Evolutionary conservation across 805 yeast genomes (phyloP), one percentile per base, ranked within the genome.

Genomic region (Ascoidea tarda): DNA sequence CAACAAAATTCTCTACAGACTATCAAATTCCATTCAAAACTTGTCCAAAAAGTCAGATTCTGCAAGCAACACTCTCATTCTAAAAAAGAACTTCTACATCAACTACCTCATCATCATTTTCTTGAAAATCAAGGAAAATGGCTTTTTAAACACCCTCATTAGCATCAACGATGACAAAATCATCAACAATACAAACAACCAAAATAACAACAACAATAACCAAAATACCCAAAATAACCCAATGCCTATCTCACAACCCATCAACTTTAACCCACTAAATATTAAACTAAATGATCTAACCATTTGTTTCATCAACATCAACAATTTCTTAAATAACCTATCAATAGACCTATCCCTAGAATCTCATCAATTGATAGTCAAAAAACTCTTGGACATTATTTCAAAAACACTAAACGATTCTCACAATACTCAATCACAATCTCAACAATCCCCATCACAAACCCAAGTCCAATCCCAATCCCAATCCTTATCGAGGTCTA

Each of bases 101-200:
- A 59, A 57, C 10, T 62, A 59, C 46, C 52, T 77, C 49, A 68
- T 76, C 33, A 67, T 73, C 8, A 65, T 76, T 48, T 67, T 74
- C 5, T 73, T 73, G 32, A 69, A 75, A 55, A 67, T 79, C 54
- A 74, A 74, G 58, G 73, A 69, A 55, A 72, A 70, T 6, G 72
- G 72, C 16, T 74, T 76, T 56, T 72, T 75, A 57, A 63, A 72
- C 33, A 69, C 74, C 32, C 59, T 75, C 33, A 74, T 70, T 6
- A 69, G 66, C 48, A 58, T 73, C 54, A 61, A 68, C 10, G 74
- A 71, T 52, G 69, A 72, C 12, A 67, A 56, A 14, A 55, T 58
- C 33, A 58, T 57, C 44, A 48, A 51, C 6, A 55, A 54, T 4
- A 16, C 38, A 0, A 4, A 33, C 31, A 5, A 52, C 54, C 31